Evolutionary conservation across 306 rosid species (phyloP), one percentile per base, ranked within the genome.

Genomic region (Erythrophleum fordii): DNA sequence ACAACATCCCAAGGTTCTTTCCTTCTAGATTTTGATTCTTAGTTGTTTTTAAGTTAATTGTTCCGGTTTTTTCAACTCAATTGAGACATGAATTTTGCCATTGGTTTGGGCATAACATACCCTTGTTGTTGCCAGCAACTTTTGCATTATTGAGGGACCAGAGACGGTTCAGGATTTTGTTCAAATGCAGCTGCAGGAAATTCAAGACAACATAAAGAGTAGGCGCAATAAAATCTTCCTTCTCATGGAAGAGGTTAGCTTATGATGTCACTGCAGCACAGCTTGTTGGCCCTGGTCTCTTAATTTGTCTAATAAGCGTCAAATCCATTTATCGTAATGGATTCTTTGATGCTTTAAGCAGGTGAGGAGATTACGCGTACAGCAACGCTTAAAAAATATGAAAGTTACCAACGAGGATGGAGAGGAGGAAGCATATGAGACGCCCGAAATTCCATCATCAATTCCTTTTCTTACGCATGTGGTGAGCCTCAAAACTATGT

Each of bases 141-240:
- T 95, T 72, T 95, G 99, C 80, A 95, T 95, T 60, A 95, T 95
- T 76, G 99, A 95, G 83, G 99, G 99, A 35, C 99, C 99, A 45
- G 99, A 95, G 83, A 95, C 93, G 16, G 93, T 95, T 81, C 95
- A 90, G 90, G 99, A 93, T 84, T 93, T 95, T 85, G 94, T 87
- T 72, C 94, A 90, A 86, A 91, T 95, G 99, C 99, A 93, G 81
- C 45, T 87, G 64, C 91, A 87, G 93, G 99, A 95, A 75, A 95
- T 93, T 77, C 90, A 93, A 82, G 97, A 93, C 72, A 95, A 91
- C 75, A 93, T 95, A 26, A 87, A 86, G 85, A 95, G 99, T 51
- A 75, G 99, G 85, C 91, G 99, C 80, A 91, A 89, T 53, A 95
- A 93, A 76, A 93, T 95, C 59, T 95, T 95, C 82, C 95, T 93